phyloP scores from a whole-genome alignment of 352 stramenopile species.

The Phytopythium delawarense region DNA sequence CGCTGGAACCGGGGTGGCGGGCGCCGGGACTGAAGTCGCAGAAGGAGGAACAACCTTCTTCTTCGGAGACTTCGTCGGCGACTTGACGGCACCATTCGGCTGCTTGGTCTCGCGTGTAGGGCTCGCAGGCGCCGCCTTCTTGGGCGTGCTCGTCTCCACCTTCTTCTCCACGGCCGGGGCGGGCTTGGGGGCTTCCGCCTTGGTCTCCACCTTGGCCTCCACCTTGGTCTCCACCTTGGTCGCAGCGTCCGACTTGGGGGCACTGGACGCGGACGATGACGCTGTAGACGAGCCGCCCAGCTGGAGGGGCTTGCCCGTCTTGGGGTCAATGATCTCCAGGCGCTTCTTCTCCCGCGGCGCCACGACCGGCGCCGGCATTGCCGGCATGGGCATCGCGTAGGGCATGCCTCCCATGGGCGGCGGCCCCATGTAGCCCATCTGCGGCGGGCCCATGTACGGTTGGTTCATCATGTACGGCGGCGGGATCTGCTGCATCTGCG shows the following conservation, averaged over 20 bases:
- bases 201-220: conserved; percentile 10
- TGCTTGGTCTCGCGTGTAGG: conserved; percentile 13
- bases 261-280: background rate
- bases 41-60: conserved; percentile 5
- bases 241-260: background rate
- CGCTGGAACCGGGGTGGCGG: background rate
- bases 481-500: conserved; percentile 9
- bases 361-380: conserved; percentile 21
- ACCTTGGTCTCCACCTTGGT: conserved; percentile 7
- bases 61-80: conserved; percentile 17
- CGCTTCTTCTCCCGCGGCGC: conserved; percentile 42
- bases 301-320: conserved; percentile 40
- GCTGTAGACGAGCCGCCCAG: conserved; percentile 4
- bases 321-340: conserved; percentile 50
- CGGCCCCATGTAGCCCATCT: conserved; percentile 45
- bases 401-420: conserved; percentile 40
- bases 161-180: conserved; percentile 15
- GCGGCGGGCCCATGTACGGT: conserved; percentile 10
- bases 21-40: background rate
- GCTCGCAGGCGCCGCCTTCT: conserved; percentile 3
- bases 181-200: background rate
- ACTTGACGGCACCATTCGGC: conserved; percentile 10
- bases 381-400: conserved; percentile 31
- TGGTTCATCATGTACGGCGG: no score
- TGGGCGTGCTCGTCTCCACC: background rate